Conservation (phyloP, 495 filamentous ascomycete species). For the Lasiosphaeriaceae sp. region DNA sequence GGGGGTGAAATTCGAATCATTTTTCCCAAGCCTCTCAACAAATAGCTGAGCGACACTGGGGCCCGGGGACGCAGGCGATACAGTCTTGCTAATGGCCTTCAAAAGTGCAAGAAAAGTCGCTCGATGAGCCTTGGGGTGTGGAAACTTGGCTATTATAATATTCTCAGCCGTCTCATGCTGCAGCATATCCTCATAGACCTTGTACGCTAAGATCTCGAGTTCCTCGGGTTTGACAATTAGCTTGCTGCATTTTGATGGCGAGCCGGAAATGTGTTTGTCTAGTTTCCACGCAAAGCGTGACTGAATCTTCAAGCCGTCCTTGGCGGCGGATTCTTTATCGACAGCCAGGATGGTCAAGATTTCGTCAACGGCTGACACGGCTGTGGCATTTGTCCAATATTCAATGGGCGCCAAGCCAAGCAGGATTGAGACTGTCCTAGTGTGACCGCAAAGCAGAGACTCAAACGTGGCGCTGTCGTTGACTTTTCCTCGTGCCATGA, state of each 20-base stretch:
- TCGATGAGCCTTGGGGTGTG: constrained; percentile 30
- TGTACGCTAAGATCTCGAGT: constrained; percentile 7
- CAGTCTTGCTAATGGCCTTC: constrained; percentile 18
- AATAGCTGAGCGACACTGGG: neutral
- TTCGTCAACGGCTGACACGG: constrained; percentile 30
- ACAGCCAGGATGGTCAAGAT: constrained; percentile 2
- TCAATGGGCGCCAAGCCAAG: constrained; percentile 46
- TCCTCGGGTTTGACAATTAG: constrained; percentile 9
- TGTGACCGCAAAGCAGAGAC: constrained; percentile 37
- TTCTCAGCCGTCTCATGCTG: constrained; percentile 3
- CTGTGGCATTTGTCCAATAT: constrained; percentile 46
- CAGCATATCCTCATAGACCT: constrained; percentile 7
- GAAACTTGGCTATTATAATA: neutral
- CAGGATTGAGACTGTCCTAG: constrained; percentile 43
- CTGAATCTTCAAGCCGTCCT: constrained; percentile 12
- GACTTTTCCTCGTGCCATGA: constrained; percentile 21
- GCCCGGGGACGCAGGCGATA: constrained; percentile 11
- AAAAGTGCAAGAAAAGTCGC: constrained; percentile 35
- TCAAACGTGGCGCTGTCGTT: constrained; percentile 20
- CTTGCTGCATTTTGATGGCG: neutral
- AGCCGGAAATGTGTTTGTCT: constrained; percentile 16
- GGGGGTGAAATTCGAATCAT: constrained; percentile 15
- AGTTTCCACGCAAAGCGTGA: constrained; percentile 26
- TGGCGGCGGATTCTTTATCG: constrained; percentile 5
- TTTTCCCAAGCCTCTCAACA: constrained; percentile 13